phyloP scores from a whole-genome alignment of 1,284 basidiomycete species.

The Sphagnurus paluster region DNA sequence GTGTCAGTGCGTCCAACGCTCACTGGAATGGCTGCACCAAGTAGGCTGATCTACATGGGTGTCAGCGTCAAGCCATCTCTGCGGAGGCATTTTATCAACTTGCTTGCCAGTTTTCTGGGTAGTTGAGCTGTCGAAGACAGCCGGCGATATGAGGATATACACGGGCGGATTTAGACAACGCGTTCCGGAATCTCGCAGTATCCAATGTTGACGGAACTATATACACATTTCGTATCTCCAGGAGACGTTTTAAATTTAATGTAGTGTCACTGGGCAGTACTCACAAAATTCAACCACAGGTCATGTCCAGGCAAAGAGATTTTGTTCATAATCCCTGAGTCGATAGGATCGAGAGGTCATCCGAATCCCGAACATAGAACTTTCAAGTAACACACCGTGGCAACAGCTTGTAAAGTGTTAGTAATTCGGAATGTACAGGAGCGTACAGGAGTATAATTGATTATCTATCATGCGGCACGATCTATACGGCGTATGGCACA shows the following conservation, averaged over 20 bases:
- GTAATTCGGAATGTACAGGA: neutral
- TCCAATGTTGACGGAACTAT: neutral
- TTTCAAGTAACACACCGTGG: neutral
- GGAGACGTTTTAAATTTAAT: neutral
- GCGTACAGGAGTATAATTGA: conserved; percentile 6
- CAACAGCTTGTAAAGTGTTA: neutral
- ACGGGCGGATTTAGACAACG: neutral
- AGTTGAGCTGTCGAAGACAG: neutral
- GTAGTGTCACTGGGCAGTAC: neutral
- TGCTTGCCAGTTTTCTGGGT: too few species aligned
- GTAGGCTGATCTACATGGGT: neutral
- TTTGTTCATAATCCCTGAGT: neutral
- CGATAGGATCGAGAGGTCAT: too few species aligned
- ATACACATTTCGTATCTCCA: neutral
- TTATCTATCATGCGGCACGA: conserved; percentile 9
- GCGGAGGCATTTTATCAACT: too few species aligned
- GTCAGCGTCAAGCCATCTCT: too few species aligned
- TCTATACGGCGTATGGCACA: conserved; percentile 16
- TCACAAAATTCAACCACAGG: conserved; percentile 1
- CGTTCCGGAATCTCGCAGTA: neutral
- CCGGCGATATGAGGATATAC: neutral
- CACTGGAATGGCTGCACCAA: neutral
- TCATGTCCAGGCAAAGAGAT: neutral
- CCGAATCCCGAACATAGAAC: neutral
- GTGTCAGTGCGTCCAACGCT: neutral